Base-by-base conservation (phyloP, 768 basidiomycete species). In the Leccinum longicurvipes region DNA sequence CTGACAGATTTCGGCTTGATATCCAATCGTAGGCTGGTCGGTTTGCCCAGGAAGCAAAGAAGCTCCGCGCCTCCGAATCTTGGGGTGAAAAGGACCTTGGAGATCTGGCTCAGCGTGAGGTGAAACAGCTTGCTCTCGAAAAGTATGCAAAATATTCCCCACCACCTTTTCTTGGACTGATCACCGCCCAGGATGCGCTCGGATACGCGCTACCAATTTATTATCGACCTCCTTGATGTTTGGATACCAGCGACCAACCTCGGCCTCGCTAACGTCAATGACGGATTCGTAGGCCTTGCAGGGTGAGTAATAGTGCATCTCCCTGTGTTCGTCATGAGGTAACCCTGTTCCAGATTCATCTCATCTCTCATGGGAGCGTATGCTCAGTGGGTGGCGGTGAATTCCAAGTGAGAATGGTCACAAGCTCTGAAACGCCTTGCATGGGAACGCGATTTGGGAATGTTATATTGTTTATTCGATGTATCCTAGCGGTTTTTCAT, bases 241-340 rank as follows among this genome's bases (percentile, higher is more conserved):
- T 95, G 88, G 85, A 84, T 95, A 63, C 97, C 97, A 6, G 89
- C 93, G 7, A 86, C 87, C 19, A 87, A 82, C 55, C 79, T 94
- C 39, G 91, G 88, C 15, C 74, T 90, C 51, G 79, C 86, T 59
- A 80, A 82, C 61, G 63, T 95, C 60, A 92, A 88, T 67, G 97
- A 98, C 57, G 95, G 96, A 24, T 66, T 83, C 19, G 74, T 96
- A 27, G 96, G 97, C 53, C 76, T 91, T 55, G 79, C 91, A 60
- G 97, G 96, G 92, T 96, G 58, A 65, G 82, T 73, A 11, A 57
- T 47, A 66, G 70, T 46, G 8, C 45, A 19, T 31, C 21, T 3
- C 44, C 36, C n/a, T 14, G 9, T 25, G 10, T 34, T 7, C 42
- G 14, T 54, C 17, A 53, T 60, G 17, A 67, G 19, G 7, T 24